Evolutionary conservation across 1,139 yeast species (phyloP).

Genomic region (Cylindricascospora bacillispora): DNA sequence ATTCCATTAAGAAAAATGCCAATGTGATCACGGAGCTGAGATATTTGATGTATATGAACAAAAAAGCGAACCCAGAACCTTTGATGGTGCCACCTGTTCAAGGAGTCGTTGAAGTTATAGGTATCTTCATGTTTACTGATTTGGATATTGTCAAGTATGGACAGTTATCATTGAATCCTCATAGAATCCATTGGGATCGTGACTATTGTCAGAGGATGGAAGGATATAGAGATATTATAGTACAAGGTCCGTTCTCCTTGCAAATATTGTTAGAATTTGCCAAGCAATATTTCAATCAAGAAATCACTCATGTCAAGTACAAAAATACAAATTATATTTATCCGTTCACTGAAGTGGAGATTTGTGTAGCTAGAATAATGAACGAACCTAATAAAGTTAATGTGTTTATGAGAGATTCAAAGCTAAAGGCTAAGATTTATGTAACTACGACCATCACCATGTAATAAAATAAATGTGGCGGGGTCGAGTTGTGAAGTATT

Average conservation of each 20-base stretch:
- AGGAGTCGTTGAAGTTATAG: not conserved
- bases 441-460: not conserved
- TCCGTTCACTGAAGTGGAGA: constrained; percentile 5
- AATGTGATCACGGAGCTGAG: constrained; percentile 24
- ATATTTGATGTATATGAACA: constrained; percentile 24
- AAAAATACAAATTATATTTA: constrained; percentile 16
- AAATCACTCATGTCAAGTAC: constrained; percentile 11
- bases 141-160: constrained; percentile 46
- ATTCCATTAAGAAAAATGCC: not conserved
- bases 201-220: constrained; percentile 42
- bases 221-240: constrained; percentile 45
- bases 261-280: constrained; percentile 46
- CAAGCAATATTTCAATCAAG: constrained; percentile 6
- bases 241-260: constrained; percentile 74
- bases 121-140: constrained; percentile 10
- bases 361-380: not conserved
- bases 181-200: constrained; percentile 63
- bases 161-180: constrained; percentile 68
- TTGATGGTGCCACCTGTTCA: not conserved
- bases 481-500: too few relatives aligned
- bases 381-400: not conserved
- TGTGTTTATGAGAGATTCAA: not conserved
- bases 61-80: not conserved
- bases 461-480: too few relatives aligned
- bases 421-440: not conserved